phyloP scores from a whole-genome alignment of 2,329 filamentous ascomycete species.

The Botrytis hyacinthi region DNA sequence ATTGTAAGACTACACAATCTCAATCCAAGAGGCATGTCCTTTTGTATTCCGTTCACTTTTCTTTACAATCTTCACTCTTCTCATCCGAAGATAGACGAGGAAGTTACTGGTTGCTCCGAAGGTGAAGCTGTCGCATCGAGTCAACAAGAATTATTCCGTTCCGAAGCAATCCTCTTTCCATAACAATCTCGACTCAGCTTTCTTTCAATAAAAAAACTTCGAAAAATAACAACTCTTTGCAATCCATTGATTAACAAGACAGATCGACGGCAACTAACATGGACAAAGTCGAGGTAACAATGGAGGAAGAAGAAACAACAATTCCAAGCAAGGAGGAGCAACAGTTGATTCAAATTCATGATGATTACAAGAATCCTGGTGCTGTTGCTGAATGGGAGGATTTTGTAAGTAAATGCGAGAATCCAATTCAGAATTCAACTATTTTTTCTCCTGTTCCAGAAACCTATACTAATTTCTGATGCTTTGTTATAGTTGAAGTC shows the following conservation, averaged over 20 bases:
- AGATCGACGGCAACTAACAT: not conserved
- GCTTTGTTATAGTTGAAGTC: not conserved
- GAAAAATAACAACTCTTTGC: not conserved
- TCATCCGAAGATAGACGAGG: not conserved
- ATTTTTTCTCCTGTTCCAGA: not conserved
- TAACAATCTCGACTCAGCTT: not conserved
- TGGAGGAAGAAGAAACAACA: not conserved
- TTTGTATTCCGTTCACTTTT: no score
- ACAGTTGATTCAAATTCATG: not conserved
- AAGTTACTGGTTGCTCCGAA: not conserved
- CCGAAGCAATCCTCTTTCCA: not conserved
- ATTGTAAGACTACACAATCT: no score
- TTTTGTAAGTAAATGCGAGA: not conserved
- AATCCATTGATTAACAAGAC: not conserved
- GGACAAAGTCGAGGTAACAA: not conserved
- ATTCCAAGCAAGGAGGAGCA: not conserved
- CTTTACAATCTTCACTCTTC: not conserved
- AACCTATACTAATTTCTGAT: not conserved
- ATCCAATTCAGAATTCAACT: not conserved
- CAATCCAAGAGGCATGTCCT: not conserved
- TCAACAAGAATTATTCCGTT: not conserved
- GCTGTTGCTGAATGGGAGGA: not conserved
- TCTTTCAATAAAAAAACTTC: not conserved
- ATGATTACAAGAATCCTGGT: not conserved
- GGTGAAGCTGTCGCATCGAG: not conserved